phyloP scores from a whole-genome alignment of 192 early-diverging fungal genomes.

The Umbelopsis sp. region DNA sequence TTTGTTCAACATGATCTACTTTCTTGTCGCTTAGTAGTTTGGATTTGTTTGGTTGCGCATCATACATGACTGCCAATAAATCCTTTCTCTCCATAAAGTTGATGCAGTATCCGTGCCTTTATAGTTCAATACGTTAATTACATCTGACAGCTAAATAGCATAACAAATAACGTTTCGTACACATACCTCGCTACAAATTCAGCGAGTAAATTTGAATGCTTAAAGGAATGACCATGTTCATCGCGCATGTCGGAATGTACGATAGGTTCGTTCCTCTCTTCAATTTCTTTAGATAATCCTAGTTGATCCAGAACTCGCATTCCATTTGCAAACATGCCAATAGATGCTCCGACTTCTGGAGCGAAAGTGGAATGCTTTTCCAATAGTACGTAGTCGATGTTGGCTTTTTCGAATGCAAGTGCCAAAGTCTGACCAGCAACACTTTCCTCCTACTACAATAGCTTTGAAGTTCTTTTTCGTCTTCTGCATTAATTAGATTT shows the following conservation, averaged over 20 bases:
- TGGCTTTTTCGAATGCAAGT: slow-evolving; percentile 33
- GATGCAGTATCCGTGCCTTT: not conserved
- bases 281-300: not conserved
- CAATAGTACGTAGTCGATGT: slow-evolving; percentile 39
- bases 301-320: slow-evolving; percentile 41
- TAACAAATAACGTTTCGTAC: too few relatives aligned
- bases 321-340: slow-evolving; percentile 32
- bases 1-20: slow-evolving; percentile 22
- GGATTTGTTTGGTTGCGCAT: not conserved
- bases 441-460: slow-evolving; percentile 41
- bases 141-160: too few relatives aligned
- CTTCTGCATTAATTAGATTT: not conserved
- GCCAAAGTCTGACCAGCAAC: slow-evolving; percentile 40
- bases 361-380: slow-evolving; percentile 21
- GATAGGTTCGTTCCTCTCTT: not conserved
- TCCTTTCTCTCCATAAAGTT: not conserved
- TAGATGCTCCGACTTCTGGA: slow-evolving; percentile 34
- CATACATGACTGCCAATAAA: not conserved
- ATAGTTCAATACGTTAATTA: too few relatives aligned
- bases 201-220: too few relatives aligned
- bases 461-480: slow-evolving; percentile 17
- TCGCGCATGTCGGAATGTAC: not conserved
- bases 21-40: slow-evolving; percentile 13
- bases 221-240: too few relatives aligned
- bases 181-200: not conserved